These are phyloP conservation scores for Fusarium pilosicola DNA, from an alignment of 2,329 filamentous ascomycete genomes.

Conservation along the genomic window DNA sequence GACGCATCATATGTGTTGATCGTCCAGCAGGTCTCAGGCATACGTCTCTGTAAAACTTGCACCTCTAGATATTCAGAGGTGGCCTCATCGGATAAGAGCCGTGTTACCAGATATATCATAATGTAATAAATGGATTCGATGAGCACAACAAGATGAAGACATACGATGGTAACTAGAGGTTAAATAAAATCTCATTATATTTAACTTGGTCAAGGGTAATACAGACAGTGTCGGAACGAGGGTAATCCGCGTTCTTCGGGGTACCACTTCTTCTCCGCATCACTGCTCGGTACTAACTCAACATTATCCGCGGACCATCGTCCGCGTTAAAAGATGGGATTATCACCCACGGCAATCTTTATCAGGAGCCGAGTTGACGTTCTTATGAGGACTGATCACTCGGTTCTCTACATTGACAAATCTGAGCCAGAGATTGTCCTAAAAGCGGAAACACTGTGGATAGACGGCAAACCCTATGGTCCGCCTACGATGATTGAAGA, in stretches of 20 bases:
- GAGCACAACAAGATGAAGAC: rapidly evolving
- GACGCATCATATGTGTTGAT: rapidly evolving
- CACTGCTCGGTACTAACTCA: background rate
- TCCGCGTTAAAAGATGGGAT: background rate
- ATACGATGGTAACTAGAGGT: rapidly evolving
- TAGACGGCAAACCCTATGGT: background rate
- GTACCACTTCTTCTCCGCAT: background rate
- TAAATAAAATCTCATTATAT: rapidly evolving
- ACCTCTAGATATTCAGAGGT: no score
- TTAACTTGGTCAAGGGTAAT: background rate
- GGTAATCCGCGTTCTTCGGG: background rate
- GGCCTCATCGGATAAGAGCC: no score
- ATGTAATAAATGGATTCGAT: no score
- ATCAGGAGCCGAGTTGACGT: background rate
- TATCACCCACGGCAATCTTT: background rate
- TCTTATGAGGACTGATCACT: background rate
- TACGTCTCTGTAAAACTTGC: no score
- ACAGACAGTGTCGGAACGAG: background rate
- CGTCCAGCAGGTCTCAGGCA: rapidly evolving
- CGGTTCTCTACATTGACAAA: background rate
- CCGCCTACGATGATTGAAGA: background rate
- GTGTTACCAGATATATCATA: no score
- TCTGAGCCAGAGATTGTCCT: background rate
- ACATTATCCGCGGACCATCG: background rate
- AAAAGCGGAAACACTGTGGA: background rate